Evolutionary conservation across 345 rosid species (phyloP).

Genomic region (Carallia brachiata): DNA sequence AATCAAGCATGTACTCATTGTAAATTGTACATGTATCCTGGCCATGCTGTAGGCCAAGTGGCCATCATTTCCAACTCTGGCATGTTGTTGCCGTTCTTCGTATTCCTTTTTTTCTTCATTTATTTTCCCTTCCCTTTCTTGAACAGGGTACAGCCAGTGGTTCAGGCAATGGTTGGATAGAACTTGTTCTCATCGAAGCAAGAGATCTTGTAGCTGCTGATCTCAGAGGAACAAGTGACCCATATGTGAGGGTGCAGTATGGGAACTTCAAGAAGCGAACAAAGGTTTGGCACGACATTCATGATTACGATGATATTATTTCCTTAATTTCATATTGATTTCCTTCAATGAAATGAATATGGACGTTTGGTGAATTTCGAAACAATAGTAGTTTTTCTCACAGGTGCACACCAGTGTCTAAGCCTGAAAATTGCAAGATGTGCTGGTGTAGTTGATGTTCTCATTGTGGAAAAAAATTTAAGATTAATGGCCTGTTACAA

Average conservation of each 20-base stretch:
- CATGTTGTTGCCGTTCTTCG: neutral
- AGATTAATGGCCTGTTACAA: neutral
- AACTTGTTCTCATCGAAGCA: conserved; percentile 83
- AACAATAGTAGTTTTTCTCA: no score
- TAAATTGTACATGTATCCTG: no score
- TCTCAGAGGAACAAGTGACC: conserved; percentile 97
- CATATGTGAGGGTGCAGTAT: conserved; percentile 88
- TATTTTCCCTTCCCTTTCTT: neutral
- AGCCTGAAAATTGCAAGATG: no score
- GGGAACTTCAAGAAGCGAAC: conserved; percentile 79
- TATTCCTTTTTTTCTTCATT: conserved; percentile 7
- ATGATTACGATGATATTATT: conserved; percentile 1
- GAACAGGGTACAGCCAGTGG: conserved; percentile 43
- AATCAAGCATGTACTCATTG: no score
- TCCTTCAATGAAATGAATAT: no score
- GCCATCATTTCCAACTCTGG: neutral
- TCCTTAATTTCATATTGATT: neutral
- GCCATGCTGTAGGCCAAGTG: no score
- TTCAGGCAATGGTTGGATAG: conserved; percentile 74
- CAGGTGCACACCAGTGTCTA: no score
- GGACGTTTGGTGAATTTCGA: no score
- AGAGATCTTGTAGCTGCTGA: conserved; percentile 90
- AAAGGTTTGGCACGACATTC: conserved; percentile 49
- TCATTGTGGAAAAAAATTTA: neutral
- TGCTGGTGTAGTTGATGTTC: neutral